Conservation (phyloP, 2,329 filamentous ascomycete species). For the Aureobasidium uvarum region DNA sequence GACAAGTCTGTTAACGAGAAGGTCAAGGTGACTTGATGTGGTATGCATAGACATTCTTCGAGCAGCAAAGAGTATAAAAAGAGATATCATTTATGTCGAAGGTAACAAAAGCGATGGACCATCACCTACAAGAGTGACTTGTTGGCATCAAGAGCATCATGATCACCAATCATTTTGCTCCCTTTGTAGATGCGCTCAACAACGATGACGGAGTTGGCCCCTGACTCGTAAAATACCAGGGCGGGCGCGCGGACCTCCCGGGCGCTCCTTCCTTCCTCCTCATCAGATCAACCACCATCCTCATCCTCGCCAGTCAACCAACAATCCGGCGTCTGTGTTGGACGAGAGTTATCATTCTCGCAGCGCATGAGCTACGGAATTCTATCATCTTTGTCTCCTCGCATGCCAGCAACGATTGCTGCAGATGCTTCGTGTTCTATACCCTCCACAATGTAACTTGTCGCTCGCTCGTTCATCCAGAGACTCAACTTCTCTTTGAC, state of each 20-base stretch:
- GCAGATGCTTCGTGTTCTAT: background rate
- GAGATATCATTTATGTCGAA: background rate
- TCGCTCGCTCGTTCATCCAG: background rate
- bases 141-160: background rate
- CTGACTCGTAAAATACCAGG: background rate
- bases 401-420: background rate
- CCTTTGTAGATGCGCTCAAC: background rate
- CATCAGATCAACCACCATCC: background rate
- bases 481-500: constrained; percentile 14
- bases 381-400: background rate
- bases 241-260: background rate
- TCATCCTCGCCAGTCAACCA: background rate
- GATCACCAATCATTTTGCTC: background rate
- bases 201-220: background rate
- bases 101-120: too few species aligned
- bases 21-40: background rate
- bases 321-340: background rate
- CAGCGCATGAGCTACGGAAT: background rate
- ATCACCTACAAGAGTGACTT: background rate
- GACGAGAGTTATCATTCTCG: background rate
- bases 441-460: background rate
- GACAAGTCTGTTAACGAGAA: background rate
- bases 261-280: background rate
- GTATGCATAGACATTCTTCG: background rate
- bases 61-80: background rate